Evolutionary conservation across 2,329 filamentous ascomycete species (phyloP).

Genomic region (Xylariaceae sp.): DNA sequence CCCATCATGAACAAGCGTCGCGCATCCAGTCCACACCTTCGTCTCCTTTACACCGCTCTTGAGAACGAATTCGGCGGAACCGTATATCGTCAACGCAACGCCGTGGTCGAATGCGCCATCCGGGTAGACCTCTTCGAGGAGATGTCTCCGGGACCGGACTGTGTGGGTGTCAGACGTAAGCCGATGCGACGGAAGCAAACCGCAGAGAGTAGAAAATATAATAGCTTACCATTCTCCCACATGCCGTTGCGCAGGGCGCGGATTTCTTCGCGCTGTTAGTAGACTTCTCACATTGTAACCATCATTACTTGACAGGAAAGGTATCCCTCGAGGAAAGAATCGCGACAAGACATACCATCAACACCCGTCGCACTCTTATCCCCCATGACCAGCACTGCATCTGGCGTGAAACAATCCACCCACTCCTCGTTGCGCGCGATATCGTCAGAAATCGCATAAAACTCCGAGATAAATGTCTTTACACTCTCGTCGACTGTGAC

Average conservation of each 20-base stretch:
- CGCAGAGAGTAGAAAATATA: no score
- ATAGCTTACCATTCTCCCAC: conserved; percentile 15
- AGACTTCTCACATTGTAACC: not conserved
- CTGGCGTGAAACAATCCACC: conserved; percentile 38
- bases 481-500: conserved; percentile 19
- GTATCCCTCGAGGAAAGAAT: no score
- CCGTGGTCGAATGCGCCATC: conserved; percentile 29
- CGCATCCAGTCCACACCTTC: conserved; percentile 32
- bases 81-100: conserved; percentile 35
- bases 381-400: conserved; percentile 41
- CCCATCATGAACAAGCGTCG: conserved; percentile 22
- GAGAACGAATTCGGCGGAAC: conserved; percentile 25
- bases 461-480: conserved; percentile 38
- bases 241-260: conserved; percentile 38
- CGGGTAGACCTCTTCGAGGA: conserved; percentile 39
- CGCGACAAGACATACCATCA: conserved; percentile 25
- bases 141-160: conserved; percentile 38
- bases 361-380: conserved; percentile 35
- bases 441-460: conserved; percentile 42
- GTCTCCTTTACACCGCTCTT: conserved; percentile 20
- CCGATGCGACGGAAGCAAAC: no score
- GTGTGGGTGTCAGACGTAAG: not conserved
- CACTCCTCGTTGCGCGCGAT: conserved; percentile 39
- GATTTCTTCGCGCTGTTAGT: conserved; percentile 35
- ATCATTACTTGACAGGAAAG: not conserved